Conservation (phyloP, 345 rosid species). For the Linum usitatissimum region DNA sequence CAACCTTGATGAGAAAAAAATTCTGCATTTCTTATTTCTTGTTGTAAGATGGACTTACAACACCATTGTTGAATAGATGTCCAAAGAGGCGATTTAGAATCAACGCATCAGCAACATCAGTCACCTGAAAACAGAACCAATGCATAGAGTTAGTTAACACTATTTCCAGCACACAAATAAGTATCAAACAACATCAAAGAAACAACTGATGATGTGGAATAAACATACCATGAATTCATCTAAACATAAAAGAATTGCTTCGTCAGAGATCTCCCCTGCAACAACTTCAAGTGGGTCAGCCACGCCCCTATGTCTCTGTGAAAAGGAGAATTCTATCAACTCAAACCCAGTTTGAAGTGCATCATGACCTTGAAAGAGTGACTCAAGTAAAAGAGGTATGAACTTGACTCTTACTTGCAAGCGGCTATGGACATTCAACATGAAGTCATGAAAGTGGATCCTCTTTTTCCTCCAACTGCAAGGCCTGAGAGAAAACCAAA, state of each 20-base stretch:
- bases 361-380: too few species aligned
- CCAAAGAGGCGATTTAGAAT: constrained; percentile 76
- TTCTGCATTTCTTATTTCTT: neutral
- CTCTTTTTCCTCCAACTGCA: constrained; percentile 84
- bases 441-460: constrained; percentile 97
- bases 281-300: constrained; percentile 97
- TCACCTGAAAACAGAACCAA: constrained; percentile 44
- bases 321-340: constrained; percentile 1
- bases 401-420: constrained; percentile 51
- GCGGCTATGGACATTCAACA: constrained; percentile 87
- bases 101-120: constrained; percentile 97
- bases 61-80: constrained; percentile 76
- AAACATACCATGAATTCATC: constrained; percentile 89
- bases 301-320: constrained; percentile 89
- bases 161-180: neutral
- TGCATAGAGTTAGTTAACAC: neutral
- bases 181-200: constrained; percentile 2
- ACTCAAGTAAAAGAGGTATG: neutral
- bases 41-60: constrained; percentile 37
- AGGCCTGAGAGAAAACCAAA: constrained; percentile 40
- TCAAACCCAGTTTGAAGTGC: too few species aligned
- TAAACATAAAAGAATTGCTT: constrained; percentile 71
- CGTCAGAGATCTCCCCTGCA: constrained; percentile 90
- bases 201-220: neutral
- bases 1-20: too few species aligned